A percentile compares a stretch with the other conserved stretches of the same genome.
phyloP scores from a whole-genome alignment of 768 basidiomycete genomes.

The Trametes punicea region DNA sequence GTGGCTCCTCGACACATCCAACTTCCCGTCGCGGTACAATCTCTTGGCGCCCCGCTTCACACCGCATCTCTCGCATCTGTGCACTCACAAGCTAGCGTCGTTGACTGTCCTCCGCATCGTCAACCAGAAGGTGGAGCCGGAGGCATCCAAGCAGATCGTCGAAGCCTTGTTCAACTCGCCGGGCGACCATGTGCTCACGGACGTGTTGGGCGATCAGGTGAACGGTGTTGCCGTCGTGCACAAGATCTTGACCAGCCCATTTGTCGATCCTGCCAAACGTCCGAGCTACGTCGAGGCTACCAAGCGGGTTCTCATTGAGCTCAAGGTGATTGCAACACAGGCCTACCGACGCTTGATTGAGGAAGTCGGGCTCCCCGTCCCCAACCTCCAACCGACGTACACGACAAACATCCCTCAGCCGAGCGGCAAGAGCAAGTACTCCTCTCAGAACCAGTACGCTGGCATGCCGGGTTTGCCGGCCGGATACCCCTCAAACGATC shows the following conservation, averaged over 20 bases:
- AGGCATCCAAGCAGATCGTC: constrained; percentile 83
- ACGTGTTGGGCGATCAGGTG: constrained; percentile 94
- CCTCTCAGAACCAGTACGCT: constrained; percentile 52
- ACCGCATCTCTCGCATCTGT: constrained; percentile 93
- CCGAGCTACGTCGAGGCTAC: constrained; percentile 76
- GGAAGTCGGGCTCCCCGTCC: constrained; percentile 89
- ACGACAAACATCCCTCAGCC: constrained; percentile 56
- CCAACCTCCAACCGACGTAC: constrained; percentile 82
- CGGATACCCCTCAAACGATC: constrained; percentile 79
- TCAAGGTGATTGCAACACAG: constrained; percentile 93
- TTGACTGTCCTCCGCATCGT: constrained; percentile 93
- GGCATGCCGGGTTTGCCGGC: constrained; percentile 69
- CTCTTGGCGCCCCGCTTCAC: constrained; percentile 94
- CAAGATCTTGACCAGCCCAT: constrained; percentile 87
- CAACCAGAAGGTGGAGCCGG: constrained; percentile 92
- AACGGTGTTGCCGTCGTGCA: constrained; percentile 92
- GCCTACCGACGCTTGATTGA: constrained; percentile 92
- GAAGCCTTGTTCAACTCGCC: constrained; percentile 89
- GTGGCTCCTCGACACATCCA: constrained; percentile 94
- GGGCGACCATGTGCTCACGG: constrained; percentile 86
- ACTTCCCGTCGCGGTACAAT: constrained; percentile 93
- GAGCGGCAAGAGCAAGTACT: constrained; percentile 57
- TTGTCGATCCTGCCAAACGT: constrained; percentile 71
- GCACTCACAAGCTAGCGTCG: constrained; percentile 96
- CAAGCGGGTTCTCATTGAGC: constrained; percentile 83